phyloP scores from a whole-genome alignment of 495 filamentous ascomycete genomes.

The Aspergillus bertholletiae region DNA sequence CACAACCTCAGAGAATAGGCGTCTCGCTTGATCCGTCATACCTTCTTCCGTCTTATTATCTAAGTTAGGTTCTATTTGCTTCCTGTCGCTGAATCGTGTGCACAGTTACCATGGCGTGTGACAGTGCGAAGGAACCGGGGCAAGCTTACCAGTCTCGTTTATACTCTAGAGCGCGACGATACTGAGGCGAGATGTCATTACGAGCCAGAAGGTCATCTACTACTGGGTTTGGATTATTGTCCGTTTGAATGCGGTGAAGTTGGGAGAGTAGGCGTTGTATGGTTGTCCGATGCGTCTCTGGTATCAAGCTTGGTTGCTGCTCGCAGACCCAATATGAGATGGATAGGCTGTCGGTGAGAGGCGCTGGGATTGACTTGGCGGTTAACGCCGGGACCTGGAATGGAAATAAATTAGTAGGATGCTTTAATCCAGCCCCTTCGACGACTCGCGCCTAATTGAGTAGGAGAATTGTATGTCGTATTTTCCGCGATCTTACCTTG shows the following conservation, averaged over 20 bases:
- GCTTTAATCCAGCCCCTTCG: not conserved
- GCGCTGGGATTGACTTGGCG: constrained; percentile 1
- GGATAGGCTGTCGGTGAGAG: constrained; percentile 9
- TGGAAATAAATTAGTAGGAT: not conserved
- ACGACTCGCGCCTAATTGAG: no score
- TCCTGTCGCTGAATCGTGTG: constrained; percentile 3
- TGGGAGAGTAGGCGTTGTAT: constrained; percentile 9
- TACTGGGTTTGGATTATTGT: constrained; percentile 6
- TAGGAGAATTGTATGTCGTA: no score
- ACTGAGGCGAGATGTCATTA: constrained; percentile 6
- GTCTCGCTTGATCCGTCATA: constrained; percentile 7
- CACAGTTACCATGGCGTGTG: not conserved
- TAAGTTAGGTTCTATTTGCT: not conserved
- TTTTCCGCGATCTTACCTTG: not conserved
- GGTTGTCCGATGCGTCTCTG: not conserved
- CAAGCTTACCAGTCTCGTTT: constrained; percentile 9
- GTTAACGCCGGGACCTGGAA: constrained; percentile 10
- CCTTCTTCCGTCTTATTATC: not conserved
- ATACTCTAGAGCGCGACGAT: constrained; percentile 12
- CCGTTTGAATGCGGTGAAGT: constrained; percentile 7
- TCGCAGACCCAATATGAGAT: constrained; percentile 14
- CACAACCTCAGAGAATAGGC: not conserved
- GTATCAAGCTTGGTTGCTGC: constrained; percentile 8
- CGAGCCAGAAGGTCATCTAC: constrained; percentile 12
- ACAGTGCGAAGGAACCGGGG: no score